Evolutionary conservation across 2,329 filamentous ascomycete genomes (phyloP).

Genomic region (Capronia epimyces): DNA sequence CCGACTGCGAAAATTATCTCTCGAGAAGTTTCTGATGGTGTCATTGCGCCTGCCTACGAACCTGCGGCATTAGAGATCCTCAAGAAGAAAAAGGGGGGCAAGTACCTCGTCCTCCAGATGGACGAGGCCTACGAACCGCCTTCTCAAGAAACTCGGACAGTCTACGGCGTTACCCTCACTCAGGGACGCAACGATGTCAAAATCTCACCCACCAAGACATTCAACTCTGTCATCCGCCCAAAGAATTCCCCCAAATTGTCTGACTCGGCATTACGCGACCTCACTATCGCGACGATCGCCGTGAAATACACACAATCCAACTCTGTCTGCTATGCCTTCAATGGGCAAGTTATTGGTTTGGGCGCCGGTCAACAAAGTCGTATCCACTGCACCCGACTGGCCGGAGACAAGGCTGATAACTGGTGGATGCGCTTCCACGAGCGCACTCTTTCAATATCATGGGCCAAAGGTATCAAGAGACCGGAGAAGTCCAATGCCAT

Average conservation of each 20-base stretch:
- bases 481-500: slow-evolving; percentile 98
- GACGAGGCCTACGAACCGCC: slow-evolving; percentile 78
- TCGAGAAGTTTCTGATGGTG: slow-evolving; percentile 93
- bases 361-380: slow-evolving; percentile 95
- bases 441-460: slow-evolving; percentile 79
- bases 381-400: slow-evolving; percentile 96
- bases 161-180: slow-evolving; percentile 81
- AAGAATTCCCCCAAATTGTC: slow-evolving; percentile 69
- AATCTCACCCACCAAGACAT: slow-evolving; percentile 74
- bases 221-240: slow-evolving; percentile 78
- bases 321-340: slow-evolving; percentile 93
- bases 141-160: slow-evolving; percentile 69
- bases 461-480: slow-evolving; percentile 96
- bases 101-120: slow-evolving; percentile 93
- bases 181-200: slow-evolving; percentile 90
- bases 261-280: slow-evolving; percentile 76
- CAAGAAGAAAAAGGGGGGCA: slow-evolving; percentile 96
- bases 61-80: slow-evolving; percentile 83
- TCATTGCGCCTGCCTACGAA: slow-evolving; percentile 84
- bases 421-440: slow-evolving; percentile 99
- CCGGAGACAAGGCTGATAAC: slow-evolving; percentile 97
- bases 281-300: slow-evolving; percentile 92
- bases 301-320: slow-evolving; percentile 99
- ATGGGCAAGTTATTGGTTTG: slow-evolving; percentile 88
- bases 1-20: slow-evolving; percentile 96